phyloP scores from a whole-genome alignment of 2,329 filamentous ascomycete species.

The Colletotrichum theobromicola region DNA sequence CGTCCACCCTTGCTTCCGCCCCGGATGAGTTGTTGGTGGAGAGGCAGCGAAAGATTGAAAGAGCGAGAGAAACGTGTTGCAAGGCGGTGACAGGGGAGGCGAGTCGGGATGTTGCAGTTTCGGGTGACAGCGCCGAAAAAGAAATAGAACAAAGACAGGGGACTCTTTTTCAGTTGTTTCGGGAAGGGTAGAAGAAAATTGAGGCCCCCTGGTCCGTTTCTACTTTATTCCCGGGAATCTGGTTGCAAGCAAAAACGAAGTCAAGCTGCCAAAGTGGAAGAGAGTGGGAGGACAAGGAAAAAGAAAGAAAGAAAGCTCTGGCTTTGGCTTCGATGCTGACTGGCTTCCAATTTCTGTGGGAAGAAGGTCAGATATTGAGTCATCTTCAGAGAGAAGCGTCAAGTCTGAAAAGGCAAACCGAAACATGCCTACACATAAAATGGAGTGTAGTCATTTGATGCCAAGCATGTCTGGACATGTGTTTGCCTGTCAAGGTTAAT shows the following conservation, averaged over 20 bases:
- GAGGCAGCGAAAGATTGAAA: neutral
- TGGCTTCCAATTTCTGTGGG: no score
- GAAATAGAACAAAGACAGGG: slow-evolving; percentile 4
- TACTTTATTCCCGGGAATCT: slow-evolving; percentile 7
- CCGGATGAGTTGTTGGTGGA: neutral
- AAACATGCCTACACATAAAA: neutral
- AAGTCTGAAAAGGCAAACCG: neutral
- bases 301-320: neutral
- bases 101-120: slow-evolving; percentile 3
- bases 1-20: neutral
- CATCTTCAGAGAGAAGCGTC: neutral
- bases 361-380: neutral
- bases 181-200: neutral
- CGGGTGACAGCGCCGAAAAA: slow-evolving; percentile 1
- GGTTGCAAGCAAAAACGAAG: neutral
- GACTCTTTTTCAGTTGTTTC: neutral
- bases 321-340: neutral
- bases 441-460: neutral
- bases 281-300: neutral
- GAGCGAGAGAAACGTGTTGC: neutral
- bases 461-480: neutral
- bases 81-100: slow-evolving; percentile 6
- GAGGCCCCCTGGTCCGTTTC: neutral
- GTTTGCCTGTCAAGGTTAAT: neutral
- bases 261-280: neutral